phyloP scores from a whole-genome alignment of 2,329 filamentous ascomycete species.

The Trichophyton mentagrophytes region DNA sequence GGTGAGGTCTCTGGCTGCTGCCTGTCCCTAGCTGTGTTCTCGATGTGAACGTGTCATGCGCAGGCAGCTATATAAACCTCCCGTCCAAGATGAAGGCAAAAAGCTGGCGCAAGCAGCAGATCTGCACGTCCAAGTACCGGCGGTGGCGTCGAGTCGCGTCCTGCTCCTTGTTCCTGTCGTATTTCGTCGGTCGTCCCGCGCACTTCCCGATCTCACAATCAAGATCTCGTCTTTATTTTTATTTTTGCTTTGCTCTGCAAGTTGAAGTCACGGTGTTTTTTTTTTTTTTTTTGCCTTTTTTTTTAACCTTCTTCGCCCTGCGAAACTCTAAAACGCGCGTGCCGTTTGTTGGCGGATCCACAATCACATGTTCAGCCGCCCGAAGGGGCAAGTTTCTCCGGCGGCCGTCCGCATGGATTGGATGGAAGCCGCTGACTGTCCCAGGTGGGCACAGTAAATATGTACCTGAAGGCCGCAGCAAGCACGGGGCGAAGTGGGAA shows the following conservation, averaged over 20 bases:
- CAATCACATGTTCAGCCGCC: neutral
- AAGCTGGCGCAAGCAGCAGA: neutral
- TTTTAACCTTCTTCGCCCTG: neutral
- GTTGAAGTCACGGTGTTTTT: neutral
- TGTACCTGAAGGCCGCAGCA: no score
- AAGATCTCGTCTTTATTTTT: neutral
- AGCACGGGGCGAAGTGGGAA: no score
- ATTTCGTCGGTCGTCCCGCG: neutral
- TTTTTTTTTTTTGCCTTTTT: neutral
- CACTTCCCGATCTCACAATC: neutral
- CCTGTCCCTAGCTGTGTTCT: no score
- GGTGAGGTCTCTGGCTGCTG: neutral
- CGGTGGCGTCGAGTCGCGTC: neutral
- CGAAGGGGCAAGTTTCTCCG: neutral
- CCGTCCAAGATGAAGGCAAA: neutral
- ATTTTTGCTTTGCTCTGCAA: neutral
- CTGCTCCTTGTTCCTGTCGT: neutral
- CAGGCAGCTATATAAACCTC: neutral
- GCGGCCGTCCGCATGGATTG: no score
- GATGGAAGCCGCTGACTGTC: no score
- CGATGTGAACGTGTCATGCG: neutral
- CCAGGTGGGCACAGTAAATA: no score
- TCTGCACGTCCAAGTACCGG: neutral
- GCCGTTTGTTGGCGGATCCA: neutral
- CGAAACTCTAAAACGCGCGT: neutral